Evolutionary conservation across 2,329 filamentous ascomycete genomes (phyloP), one percentile per base, ranked within the genome.

Genomic region (Colletotrichum lini): DNA sequence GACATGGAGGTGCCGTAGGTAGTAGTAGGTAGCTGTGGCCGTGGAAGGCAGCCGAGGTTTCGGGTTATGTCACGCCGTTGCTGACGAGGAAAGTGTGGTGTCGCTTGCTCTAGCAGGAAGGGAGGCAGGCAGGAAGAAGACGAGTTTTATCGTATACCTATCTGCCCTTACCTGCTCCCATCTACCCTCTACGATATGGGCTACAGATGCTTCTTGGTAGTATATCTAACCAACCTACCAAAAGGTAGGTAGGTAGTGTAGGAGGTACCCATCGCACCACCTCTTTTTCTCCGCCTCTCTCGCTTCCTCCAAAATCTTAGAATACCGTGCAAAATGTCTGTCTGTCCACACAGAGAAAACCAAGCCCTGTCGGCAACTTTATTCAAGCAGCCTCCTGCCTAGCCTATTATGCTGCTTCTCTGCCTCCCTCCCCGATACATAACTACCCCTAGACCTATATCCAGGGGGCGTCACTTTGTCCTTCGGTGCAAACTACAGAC

Each of bases 321-420:
- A 35, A 35, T 35, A 10, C 30, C 35, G 21, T 30, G 61, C 53
- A 52, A 30, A 42, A 50, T 21, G 61, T 52, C 16, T 21, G 30
- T 35, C 30, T 35, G 30, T 35, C 30, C 9, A 35, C 30, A 35
- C 9, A 9, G 9, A 35, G 30, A 23, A 58, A 40, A 53, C 52
- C 16, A 21, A 53, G 44, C 50, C 45, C 53, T 15, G 42, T 62
- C 57, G 35, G 49, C 64, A 70, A 62, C 57, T 35, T 57, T 68
- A 56, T 61, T 67, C 57, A 38, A n/a, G 44, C 49, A 42, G 57
- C 67, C 30, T 56, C 67, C 30, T 56, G 50, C 64, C 50, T 45
- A 23, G 26, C 65, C 58, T 63, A 54, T 40, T 47, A n/a, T 42
- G 45, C 45, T 23, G n/a, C n/a, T 44, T 42, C 26, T 45, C 58